phyloP scores from a whole-genome alignment of 805 yeast species.

The Myxozyma neotropica region DNA sequence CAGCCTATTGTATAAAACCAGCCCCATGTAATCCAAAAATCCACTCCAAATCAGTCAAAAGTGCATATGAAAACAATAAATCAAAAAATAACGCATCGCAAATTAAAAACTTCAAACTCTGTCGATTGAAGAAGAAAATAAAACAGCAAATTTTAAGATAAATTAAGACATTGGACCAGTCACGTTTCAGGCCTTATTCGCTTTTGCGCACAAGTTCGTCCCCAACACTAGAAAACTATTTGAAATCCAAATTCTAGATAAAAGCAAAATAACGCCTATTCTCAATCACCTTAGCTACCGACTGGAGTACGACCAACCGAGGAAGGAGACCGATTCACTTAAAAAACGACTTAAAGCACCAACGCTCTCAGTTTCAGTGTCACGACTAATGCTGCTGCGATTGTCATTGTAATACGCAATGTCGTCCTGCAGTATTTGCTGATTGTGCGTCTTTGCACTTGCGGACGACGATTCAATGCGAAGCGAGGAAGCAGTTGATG shows the following conservation, averaged over 20 bases:
- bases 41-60: neutral
- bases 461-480: neutral
- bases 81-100: neutral
- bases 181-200: too few relatives aligned
- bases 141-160: too few relatives aligned
- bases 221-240: too few relatives aligned
- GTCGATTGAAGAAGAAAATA: too few relatives aligned
- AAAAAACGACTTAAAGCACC: slow-evolving; percentile 5
- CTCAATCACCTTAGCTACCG: too few relatives aligned
- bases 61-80: neutral
- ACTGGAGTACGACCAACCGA: slow-evolving; percentile 15
- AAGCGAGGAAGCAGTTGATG: neutral
- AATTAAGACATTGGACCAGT: too few relatives aligned
- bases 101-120: too few relatives aligned
- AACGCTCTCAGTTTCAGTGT: slow-evolving; percentile 5
- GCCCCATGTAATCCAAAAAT: neutral
- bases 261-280: neutral
- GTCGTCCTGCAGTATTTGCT: neutral
- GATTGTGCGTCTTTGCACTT: neutral
- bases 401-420: neutral
- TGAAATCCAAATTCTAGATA: too few relatives aligned
- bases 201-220: too few relatives aligned
- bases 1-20: too few relatives aligned
- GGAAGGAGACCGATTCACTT: slow-evolving; percentile 3
- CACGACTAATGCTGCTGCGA: slow-evolving; percentile 2